Evolutionary conservation across 192 early-diverging fungal genomes (phyloP).

Genomic region (Coemansia biformis): DNA sequence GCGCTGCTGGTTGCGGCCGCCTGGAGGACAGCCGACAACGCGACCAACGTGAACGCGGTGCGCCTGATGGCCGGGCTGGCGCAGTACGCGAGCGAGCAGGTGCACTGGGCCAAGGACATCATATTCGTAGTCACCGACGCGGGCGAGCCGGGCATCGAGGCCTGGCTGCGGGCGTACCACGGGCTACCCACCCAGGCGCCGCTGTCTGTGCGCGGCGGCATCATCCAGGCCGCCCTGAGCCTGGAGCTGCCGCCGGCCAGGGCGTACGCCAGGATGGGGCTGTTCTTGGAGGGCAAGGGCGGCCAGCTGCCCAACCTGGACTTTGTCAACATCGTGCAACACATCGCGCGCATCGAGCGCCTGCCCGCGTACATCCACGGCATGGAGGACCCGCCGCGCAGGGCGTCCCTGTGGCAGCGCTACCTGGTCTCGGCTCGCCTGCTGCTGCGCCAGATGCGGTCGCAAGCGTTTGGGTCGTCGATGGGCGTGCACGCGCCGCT

Average conservation of each 20-base stretch:
- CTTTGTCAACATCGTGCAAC: constrained; percentile 70
- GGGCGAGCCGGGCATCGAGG: constrained; percentile 67
- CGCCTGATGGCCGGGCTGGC: constrained; percentile 40
- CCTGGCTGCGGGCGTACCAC: constrained; percentile 89
- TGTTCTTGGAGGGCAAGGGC: constrained; percentile 81
- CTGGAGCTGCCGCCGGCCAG: constrained; percentile 74
- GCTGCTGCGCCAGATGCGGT: constrained; percentile 32
- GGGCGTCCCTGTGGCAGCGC: constrained; percentile 6
- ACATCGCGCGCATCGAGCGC: constrained; percentile 50
- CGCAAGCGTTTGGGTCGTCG: constrained; percentile 40
- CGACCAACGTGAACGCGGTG: constrained; percentile 30
- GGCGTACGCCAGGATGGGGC: constrained; percentile 54
- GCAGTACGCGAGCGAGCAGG: constrained; percentile 49
- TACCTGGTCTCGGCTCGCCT: constrained; percentile 23
- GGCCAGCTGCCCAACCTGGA: constrained; percentile 92
- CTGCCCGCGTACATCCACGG: constrained; percentile 49
- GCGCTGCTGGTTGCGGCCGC: constrained; percentile 79
- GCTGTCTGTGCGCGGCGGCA: constrained; percentile 58
- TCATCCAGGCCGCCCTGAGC: constrained; percentile 79
- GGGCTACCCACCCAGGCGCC: constrained; percentile 43
- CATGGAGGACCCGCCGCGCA: constrained; percentile 13
- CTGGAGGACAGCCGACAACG: constrained; percentile 62
- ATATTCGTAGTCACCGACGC: constrained; percentile 82
- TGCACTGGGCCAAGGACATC: constrained; percentile 90
- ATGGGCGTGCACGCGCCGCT: constrained; percentile 40